Evolutionary conservation across 2,329 filamentous ascomycete genomes (phyloP).

Genomic region (Diaporthe ampelina): DNA sequence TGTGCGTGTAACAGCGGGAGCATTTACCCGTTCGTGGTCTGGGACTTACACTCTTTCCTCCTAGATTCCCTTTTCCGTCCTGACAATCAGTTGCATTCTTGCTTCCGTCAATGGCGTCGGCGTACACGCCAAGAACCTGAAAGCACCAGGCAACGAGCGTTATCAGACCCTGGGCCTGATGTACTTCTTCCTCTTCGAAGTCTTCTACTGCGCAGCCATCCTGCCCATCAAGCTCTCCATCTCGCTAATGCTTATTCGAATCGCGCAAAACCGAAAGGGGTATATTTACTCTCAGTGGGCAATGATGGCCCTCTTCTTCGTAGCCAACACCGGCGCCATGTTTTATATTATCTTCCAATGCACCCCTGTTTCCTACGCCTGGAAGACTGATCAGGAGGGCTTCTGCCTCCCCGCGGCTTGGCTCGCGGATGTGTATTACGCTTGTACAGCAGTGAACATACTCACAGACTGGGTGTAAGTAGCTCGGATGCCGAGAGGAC

Average conservation of each 20-base stretch:
- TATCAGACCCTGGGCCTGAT: slow-evolving; percentile 37
- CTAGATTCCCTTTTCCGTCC: slow-evolving; percentile 36
- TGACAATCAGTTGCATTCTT: slow-evolving; percentile 37
- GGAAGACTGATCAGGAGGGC: slow-evolving; percentile 38
- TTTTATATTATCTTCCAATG: slow-evolving; percentile 42
- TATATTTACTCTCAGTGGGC: slow-evolving; percentile 39
- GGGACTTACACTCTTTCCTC: neutral
- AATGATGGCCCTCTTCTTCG: slow-evolving; percentile 40
- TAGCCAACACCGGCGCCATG: slow-evolving; percentile 34
- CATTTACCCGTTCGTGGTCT: neutral
- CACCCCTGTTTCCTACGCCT: slow-evolving; percentile 38
- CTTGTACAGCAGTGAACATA: slow-evolving; percentile 39
- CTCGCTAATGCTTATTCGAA: slow-evolving; percentile 40
- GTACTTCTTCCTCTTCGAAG: slow-evolving; percentile 42
- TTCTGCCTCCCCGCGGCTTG: slow-evolving; percentile 34
- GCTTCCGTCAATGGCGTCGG: slow-evolving; percentile 36
- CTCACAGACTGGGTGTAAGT: slow-evolving; percentile 37
- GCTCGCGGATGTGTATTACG: slow-evolving; percentile 39
- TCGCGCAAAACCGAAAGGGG: slow-evolving; percentile 38
- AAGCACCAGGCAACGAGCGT: slow-evolving; percentile 23
- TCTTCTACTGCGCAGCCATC: slow-evolving; percentile 41
- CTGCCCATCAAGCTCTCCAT: slow-evolving; percentile 41
- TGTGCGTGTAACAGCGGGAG: slow-evolving; percentile 6
- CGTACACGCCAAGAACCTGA: slow-evolving; percentile 26
- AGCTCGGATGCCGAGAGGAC: neutral